Conservation (phyloP, 2,329 filamentous ascomycete species). For the Trichothecium sympodiale region DNA sequence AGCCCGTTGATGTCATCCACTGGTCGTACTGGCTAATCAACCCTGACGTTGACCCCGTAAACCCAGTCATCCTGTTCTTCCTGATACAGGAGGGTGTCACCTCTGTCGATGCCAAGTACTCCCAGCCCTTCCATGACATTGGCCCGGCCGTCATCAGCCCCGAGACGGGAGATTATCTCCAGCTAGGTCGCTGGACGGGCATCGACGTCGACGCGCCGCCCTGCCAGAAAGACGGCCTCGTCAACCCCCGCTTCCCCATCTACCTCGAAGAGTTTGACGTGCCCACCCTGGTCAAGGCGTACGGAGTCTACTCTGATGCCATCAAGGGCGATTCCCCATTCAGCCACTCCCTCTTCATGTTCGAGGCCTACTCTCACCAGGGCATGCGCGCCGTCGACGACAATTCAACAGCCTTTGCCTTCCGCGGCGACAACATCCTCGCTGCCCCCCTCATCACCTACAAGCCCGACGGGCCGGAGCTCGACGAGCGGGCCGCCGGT, state of each 20-base stretch:
- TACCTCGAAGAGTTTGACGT: constrained; percentile 27
- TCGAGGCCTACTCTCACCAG: constrained; percentile 35
- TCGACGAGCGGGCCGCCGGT: constrained; percentile 19
- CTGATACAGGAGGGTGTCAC: constrained; percentile 31
- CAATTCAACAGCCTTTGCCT: constrained; percentile 31
- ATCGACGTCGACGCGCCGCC: constrained; percentile 22
- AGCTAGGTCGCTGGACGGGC: constrained; percentile 31
- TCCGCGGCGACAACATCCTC: constrained; percentile 32
- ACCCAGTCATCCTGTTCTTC: constrained; percentile 28
- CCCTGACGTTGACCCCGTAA: constrained; percentile 26
- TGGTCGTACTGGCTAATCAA: constrained; percentile 37
- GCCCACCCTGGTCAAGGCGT: constrained; percentile 15
- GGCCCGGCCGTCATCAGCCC: constrained; percentile 21
- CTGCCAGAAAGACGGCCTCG: constrained; percentile 28
- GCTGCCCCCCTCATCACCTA: constrained; percentile 26
- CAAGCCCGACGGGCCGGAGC: constrained; percentile 15
- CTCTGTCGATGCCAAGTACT: constrained; percentile 25
- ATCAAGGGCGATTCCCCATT: constrained; percentile 15
- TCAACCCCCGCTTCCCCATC: constrained; percentile 31
- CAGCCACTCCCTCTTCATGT: constrained; percentile 32
- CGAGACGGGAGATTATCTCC: constrained; percentile 28
- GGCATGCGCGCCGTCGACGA: constrained; percentile 27
- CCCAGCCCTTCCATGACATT: constrained; percentile 29
- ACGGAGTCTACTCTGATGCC: constrained; percentile 19
- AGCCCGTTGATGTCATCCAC: constrained; percentile 33